Evolutionary conservation across 2,329 filamentous ascomycete species (phyloP), one percentile per base, ranked within the genome.

Genomic region (Rugonectria rugulosa): DNA sequence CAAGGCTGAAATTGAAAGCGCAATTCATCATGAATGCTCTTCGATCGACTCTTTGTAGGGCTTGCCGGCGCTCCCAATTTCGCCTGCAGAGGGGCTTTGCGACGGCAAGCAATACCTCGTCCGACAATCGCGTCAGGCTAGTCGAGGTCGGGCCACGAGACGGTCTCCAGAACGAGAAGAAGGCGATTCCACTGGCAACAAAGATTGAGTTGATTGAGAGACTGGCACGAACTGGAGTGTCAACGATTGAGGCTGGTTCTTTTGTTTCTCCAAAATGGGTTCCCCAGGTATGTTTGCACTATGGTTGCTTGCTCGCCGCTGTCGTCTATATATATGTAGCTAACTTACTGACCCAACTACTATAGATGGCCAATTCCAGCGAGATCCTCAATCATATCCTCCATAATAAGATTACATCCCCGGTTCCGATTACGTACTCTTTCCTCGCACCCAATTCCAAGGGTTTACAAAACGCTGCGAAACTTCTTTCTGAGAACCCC

Each of bases 211-310:
- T 96, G 48, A 89, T 96, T 32, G 81, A 88, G 63, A 79, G 84
- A 57, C 77, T 96, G 58, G 84, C 87, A 27, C 76, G 77, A 60
- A 89, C 90, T 1, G 91, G 91, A 0, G 72, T 95, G 36, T 77
- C 78, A 6, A 87, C 87, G 3, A 94, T 96, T 59, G 91, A 96
- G 72, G 87, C 89, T 15, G 92, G 91, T 1, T 90, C 89, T 1
- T 92, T 96, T 68, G 91, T 96, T 9, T 85, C 89, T 41, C 90
- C 91, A 2, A 92, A 90, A 83, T 93, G 89, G 84, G 88, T 93
- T 44, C 91, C 92, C 4, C 92, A 95, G 80, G 85, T 91, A 66
- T 59, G 61, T 58, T 7, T 29, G 26, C 31, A 29, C 7, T 10
- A 34, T n/a, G n/a, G 9, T 32, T 15, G 31, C 27, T 8, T 20